phyloP scores from a whole-genome alignment of 352 stramenopile species.

The Phytophthora tentaculata region DNA sequence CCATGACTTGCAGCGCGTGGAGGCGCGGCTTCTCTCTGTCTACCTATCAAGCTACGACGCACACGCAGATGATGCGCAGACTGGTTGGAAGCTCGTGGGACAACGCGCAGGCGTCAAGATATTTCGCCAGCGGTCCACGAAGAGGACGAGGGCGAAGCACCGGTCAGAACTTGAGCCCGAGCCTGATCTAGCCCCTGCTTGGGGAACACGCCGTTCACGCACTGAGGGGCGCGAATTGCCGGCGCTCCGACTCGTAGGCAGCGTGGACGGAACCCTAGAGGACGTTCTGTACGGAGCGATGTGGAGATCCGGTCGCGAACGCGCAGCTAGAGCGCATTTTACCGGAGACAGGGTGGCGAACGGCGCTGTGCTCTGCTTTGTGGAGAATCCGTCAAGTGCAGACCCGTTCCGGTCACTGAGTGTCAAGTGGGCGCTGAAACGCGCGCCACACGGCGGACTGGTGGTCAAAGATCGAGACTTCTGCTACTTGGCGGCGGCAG shows the following conservation, averaged over 20 bases:
- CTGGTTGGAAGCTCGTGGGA: constrained; percentile 53
- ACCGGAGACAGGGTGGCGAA: constrained; percentile 50
- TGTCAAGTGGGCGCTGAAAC: constrained; percentile 56
- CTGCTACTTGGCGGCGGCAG: constrained; percentile 50
- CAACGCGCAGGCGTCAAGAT: constrained; percentile 59
- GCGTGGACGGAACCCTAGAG: constrained; percentile 46
- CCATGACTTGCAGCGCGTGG: constrained; percentile 51
- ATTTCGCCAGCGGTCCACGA: constrained; percentile 40
- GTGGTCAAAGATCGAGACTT: constrained; percentile 60
- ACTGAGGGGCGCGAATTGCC: constrained; percentile 32
- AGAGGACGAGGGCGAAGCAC: constrained; percentile 26
- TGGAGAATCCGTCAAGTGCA: constrained; percentile 37
- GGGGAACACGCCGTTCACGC: constrained; percentile 2
- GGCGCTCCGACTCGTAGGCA: constrained; percentile 45
- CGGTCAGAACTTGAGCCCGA: constrained; percentile 9
- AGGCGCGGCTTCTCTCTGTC: constrained; percentile 51
- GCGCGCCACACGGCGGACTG: constrained; percentile 38
- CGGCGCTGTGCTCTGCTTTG: constrained; percentile 46
- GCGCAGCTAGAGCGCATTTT: constrained; percentile 38
- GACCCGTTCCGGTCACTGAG: constrained; percentile 53
- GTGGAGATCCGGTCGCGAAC: constrained; percentile 45
- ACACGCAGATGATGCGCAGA: constrained; percentile 21
- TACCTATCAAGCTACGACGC: constrained; percentile 66
- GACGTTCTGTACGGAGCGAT: constrained; percentile 56
- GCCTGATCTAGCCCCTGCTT: background rate